Evolutionary conservation across 2,329 filamentous ascomycete species (phyloP), one percentile per base, ranked within the genome.

Genomic region (Aureobasidium sp.): DNA sequence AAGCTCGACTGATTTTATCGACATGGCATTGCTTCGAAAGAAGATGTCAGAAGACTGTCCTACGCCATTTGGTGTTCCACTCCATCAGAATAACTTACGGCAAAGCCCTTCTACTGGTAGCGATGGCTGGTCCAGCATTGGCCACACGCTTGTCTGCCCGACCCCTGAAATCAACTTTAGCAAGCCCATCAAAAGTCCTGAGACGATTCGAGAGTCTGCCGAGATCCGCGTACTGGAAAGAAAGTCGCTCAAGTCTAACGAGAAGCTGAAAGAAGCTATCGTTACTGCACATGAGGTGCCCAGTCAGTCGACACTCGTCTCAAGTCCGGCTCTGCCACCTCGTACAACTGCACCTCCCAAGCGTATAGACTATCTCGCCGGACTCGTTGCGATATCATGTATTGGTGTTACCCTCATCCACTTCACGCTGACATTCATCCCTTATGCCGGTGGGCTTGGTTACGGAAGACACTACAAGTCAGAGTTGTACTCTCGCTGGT

Each of bases 321-420:
- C 22, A 9, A 44, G 27, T 15, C 14, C 34, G 6, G 2, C 34
- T 3, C 34, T 45, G 27, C 42, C 44, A 48, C 42, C 45, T 8
- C 27, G 49, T 27, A 60, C 31, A 3, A 14, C 45, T 20, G 9
- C 34, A 5, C 31, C 42, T 3, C 25, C 45, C 5, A 68, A 70
- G 31, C 73, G 78, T 37, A 73, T 80, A 37, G 78, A 80, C 64
- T 76, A 80, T 66, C 70, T 81, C n/a, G 77, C 78, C 15, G 78
- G 78, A 34, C 67, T 81, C 2, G 74, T 78, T 8, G 76, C 76
- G 0, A 55, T 80, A 4, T 77, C 74, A 61, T 74, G 77, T 52
- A 67, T 80, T 34, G 68, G 77, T 29, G 78, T 81, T 8, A 79
- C 77, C 0, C 62, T 77, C 9, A 76, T 76, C 62, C 77, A 79